A percentile compares a stretch with the other conserved stretches of the same genome.
Conservation (phyloP, 306 rosid species). For the Arachis hypogaea region DNA sequence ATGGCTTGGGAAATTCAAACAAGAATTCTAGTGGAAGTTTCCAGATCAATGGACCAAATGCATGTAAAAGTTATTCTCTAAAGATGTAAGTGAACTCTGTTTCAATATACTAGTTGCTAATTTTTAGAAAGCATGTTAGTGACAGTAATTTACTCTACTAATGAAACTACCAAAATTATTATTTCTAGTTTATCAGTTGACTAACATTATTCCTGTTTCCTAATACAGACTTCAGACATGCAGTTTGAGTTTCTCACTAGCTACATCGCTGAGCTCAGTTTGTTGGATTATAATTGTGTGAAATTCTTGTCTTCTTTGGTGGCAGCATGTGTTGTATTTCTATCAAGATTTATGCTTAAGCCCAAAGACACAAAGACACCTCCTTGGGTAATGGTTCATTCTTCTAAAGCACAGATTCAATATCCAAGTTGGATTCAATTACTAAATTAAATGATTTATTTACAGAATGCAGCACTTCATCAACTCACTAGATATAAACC, state of each 20-base stretch:
- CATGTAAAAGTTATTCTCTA: too few relatives aligned
- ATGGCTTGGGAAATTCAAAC: too few relatives aligned
- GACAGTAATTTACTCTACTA: not conserved
- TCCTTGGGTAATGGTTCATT: conserved; percentile 74
- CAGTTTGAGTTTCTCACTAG: conserved; percentile 74
- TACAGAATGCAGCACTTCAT: conserved; percentile 54
- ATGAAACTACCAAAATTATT: not conserved
- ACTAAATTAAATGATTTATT: conserved; percentile 28
- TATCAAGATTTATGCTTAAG: conserved; percentile 64
- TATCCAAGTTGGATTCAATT: not conserved
- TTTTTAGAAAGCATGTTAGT: not conserved
- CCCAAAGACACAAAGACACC: conserved; percentile 42
- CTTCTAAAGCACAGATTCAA: not conserved
- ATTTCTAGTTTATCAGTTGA: conserved; percentile 22
- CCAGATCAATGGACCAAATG: too few relatives aligned
- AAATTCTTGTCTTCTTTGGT: conserved; percentile 85
- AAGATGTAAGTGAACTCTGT: conserved; percentile 52
- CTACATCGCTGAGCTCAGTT: conserved; percentile 90
- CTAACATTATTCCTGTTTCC: conserved; percentile 1
- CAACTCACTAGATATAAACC: conserved; percentile 65
- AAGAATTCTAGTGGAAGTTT: too few relatives aligned
- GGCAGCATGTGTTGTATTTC: conserved; percentile 77
- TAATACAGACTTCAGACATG: conserved; percentile 55
- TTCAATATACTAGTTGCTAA: not conserved
- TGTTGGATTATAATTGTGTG: conserved; percentile 74